Percentiles rank a stretch among this genome's conserved stretches.
phyloP scores from a whole-genome alignment of 176 grass and related monocot species.

The Luzula sylvatica region DNA sequence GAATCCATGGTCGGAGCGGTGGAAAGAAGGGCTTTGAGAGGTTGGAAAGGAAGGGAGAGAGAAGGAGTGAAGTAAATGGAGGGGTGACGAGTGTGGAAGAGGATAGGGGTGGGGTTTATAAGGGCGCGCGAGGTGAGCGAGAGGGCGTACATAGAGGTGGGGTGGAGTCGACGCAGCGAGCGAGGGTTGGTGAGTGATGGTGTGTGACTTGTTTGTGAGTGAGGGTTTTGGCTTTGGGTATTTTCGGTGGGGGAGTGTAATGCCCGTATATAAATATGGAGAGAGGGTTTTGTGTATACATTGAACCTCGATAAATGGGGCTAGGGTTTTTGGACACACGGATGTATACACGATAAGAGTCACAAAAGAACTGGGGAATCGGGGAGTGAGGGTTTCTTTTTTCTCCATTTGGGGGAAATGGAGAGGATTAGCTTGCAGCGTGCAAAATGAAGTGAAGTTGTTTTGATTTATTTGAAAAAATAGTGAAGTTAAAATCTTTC shows the following conservation, averaged over 20 bases:
- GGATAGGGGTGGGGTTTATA: conserved; percentile 17
- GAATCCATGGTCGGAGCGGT: conserved; percentile 41
- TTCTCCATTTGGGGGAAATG: too few species aligned
- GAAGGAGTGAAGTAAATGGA: neutral
- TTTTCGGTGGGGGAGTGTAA: neutral
- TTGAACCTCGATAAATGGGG: too few species aligned
- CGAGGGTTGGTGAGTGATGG: conserved; percentile 21
- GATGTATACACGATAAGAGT: too few species aligned
- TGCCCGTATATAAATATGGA: too few species aligned
- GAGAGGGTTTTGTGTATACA: too few species aligned
- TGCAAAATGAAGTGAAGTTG: too few species aligned
- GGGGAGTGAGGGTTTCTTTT: too few species aligned
- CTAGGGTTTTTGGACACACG: too few species aligned
- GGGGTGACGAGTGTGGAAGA: neutral
- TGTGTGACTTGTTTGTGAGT: neutral
- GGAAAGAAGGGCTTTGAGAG: neutral
- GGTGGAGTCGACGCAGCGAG: conserved; percentile 11
- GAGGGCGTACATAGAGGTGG: conserved; percentile 31
- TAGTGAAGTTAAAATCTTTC: too few species aligned
- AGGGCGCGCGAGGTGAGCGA: neutral
- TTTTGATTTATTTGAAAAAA: too few species aligned
- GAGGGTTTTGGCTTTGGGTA: neutral
- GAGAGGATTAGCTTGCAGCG: too few species aligned
- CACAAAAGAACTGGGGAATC: too few species aligned
- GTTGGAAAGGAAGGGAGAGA: neutral